These are phyloP conservation scores for Colletotrichum cuscutae DNA, from an alignment of 2,329 filamentous ascomycete species.

Conservation along the genomic window DNA sequence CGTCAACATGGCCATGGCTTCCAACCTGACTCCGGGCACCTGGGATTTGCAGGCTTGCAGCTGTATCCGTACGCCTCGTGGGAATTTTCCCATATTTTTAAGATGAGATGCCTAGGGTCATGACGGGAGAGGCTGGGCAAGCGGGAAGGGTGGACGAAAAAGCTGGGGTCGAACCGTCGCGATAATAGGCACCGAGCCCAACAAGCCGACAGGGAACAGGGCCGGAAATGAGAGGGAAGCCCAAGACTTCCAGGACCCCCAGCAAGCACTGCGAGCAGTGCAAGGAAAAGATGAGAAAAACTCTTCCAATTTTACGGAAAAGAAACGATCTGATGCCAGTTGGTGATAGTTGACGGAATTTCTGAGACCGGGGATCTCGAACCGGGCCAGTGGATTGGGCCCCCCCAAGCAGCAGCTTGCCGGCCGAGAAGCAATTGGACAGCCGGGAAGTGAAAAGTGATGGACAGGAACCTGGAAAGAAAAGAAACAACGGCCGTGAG, in stretches of 20 bases:
- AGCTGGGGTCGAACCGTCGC: slow-evolving; percentile 5
- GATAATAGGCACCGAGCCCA: slow-evolving; percentile 23
- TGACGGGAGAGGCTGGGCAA: not conserved
- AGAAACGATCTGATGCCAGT: not conserved
- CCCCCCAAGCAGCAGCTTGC: not conserved
- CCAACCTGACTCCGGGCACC: slow-evolving; percentile 26
- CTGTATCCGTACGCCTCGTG: not conserved
- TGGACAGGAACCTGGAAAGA: slow-evolving; percentile 8
- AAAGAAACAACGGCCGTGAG: not conserved
- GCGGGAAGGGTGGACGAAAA: not conserved
- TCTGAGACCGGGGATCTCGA: slow-evolving; percentile 1
- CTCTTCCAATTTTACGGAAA: slow-evolving; percentile 1
- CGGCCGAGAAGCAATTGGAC: not conserved
- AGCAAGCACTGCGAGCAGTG: not conserved
- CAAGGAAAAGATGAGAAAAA: not conserved
- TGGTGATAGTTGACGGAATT: not conserved
- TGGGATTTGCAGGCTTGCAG: slow-evolving; percentile 14
- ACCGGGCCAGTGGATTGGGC: slow-evolving; percentile 21
- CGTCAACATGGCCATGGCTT: not conserved
- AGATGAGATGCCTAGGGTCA: slow-evolving; percentile 27
- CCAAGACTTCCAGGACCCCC: not conserved
- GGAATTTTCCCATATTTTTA: slow-evolving; percentile 4
- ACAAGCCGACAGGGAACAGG: not conserved
- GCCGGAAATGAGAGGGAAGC: slow-evolving; percentile 9
- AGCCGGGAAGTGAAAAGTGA: slow-evolving; percentile 1